A percentile compares a stretch with the other conserved stretches of the same genome.
These are phyloP conservation scores for Spathaspora sp. DNA, from an alignment of 805 yeast genomes.

Conservation along the genomic window DNA sequence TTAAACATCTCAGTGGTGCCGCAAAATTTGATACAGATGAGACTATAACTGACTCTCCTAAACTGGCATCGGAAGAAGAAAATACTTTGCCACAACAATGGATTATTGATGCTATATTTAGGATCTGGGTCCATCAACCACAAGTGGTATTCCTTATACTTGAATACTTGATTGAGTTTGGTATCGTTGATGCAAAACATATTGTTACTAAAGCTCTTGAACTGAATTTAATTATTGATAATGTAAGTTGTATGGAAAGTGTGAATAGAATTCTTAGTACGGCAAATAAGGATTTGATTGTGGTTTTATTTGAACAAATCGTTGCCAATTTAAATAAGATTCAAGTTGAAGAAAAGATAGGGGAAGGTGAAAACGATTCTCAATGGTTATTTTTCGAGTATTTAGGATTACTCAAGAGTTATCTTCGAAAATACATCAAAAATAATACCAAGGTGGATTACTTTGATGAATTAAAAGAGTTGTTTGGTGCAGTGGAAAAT, in stretches of 20 bases:
- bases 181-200: conserved; percentile 25
- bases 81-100: conserved; percentile 27
- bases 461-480: conserved; percentile 12
- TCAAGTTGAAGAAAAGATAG: conserved; percentile 10
- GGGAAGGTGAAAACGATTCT: conserved; percentile 25
- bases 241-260: conserved; percentile 42
- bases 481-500: conserved; percentile 19
- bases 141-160: conserved; percentile 41
- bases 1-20: conserved; percentile 35
- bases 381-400: conserved; percentile 44
- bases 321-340: conserved; percentile 28
- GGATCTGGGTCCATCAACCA: conserved; percentile 44
- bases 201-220: conserved; percentile 26
- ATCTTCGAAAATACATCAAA: conserved; percentile 27
- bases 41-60: conserved; percentile 22
- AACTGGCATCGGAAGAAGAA: conserved; percentile 22
- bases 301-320: conserved; percentile 20
- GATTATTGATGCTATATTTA: conserved; percentile 36
- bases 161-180: conserved; percentile 39
- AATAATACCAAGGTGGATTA: conserved; percentile 10
- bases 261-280: conserved; percentile 27
- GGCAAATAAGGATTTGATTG: conserved; percentile 5
- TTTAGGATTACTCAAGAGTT: conserved; percentile 37
- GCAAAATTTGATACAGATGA: too few species aligned
- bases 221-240: conserved; percentile 33